Evolutionary conservation across 1,284 basidiomycete species (phyloP), one percentile per base, ranked within the genome.

Genomic region (Pholiota adiposa): DNA sequence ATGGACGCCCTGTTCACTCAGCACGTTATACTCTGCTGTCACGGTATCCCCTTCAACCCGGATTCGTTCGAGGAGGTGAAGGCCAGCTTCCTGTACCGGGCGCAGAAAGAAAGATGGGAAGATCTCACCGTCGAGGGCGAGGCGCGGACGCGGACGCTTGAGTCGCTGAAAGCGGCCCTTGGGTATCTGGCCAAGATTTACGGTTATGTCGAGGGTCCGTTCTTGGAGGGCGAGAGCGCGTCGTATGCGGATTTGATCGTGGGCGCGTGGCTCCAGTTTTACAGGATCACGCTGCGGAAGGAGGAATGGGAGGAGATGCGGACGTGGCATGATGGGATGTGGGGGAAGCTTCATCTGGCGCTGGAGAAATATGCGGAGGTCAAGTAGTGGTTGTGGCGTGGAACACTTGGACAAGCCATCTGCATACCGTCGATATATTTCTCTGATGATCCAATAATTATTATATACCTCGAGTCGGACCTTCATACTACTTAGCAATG

Each of bases 51-150:
- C 6, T 16, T 46, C 21, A 14, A 27, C 23, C 44, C 44, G 1
- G 44, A 12, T 2, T 12, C 25, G 1, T 7, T 12, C 12, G 25
- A 46, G 3, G 3, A 27, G 2, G 16, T 16, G 2, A 29, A 27
- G 14, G 12, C 21, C 1, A 1, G n/a, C 44, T 46, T 46, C 14
- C 6, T 46, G 25, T 27, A 2, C 23, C 21, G 44, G 8, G 11
- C 14, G 8, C 73, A 72, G 29, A 75, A 73, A 11, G 72, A 69
- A 59, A 70, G 62, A 21, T 56, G 81, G 41, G 77, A 78, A 58
- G 72, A 78, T 9, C 5, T 75, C 2, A 62, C 43, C 0, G 69
- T 70, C 0, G 62, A 61, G 0, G 77, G 76, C 29, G 65, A 71
- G 21, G 61, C 67, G 41, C 55, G 63, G 7, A 59, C 59, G 6